These are phyloP conservation scores for Diutina sp. DNA, from an alignment of 1,139 yeast species.

Conservation along the genomic window DNA sequence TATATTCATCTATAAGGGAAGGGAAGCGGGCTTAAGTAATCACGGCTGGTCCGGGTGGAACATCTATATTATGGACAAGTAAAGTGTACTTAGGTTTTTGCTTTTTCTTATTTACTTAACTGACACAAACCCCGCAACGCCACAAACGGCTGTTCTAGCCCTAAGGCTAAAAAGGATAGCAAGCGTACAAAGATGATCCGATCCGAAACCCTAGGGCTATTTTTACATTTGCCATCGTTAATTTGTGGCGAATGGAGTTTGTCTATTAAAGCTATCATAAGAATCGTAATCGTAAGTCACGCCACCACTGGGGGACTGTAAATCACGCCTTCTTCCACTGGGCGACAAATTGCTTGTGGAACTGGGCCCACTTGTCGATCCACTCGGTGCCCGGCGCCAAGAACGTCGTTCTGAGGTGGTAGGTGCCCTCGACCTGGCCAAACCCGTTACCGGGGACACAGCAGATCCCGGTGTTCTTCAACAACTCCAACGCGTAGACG, in stretches of 20 bases:
- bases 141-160: not conserved
- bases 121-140: not conserved
- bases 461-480: constrained; percentile 90
- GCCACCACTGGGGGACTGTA: not conserved
- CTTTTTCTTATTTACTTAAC: too few relatives aligned
- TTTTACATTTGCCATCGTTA: too few relatives aligned
- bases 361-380: constrained; percentile 61
- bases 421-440: constrained; percentile 82
- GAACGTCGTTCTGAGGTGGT: constrained; percentile 90
- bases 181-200: too few relatives aligned
- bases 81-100: too few relatives aligned
- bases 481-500: constrained; percentile 69
- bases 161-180: not conserved
- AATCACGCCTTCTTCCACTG: constrained; percentile 22
- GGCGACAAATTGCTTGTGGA: constrained; percentile 61
- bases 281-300: not conserved
- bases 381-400: constrained; percentile 90
- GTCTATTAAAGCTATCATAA: not conserved
- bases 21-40: not conserved
- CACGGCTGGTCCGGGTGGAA: not conserved
- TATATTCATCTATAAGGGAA: too few relatives aligned
- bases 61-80: too few relatives aligned
- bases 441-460: constrained; percentile 97
- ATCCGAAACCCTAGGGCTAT: too few relatives aligned
- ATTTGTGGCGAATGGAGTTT: not conserved